Evolutionary conservation across 2,329 filamentous ascomycete genomes (phyloP), one percentile per base, ranked within the genome.

Genomic region (Xylaria sp.): DNA sequence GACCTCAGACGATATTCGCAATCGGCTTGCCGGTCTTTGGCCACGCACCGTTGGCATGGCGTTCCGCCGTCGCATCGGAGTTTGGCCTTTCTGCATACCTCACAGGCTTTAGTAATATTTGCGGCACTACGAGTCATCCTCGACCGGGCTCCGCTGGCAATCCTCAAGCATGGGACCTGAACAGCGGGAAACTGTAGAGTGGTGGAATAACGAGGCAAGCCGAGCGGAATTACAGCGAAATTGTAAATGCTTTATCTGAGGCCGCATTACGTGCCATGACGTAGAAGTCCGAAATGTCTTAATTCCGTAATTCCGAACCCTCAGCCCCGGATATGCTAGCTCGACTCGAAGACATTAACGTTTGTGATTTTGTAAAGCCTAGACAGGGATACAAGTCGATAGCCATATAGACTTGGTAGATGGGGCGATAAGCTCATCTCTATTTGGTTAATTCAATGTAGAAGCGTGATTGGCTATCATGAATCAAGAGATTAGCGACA

Each of bases 51-150:
- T 42, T 15, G 56, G 55, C 63, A 65, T 33, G 63, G 63, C 9
- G 45, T 49, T 42, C 51, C 49, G 39, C 63, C 63, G 44, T 65
- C 47, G 44, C 63, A 65, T 5, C 63, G 56, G 22, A 60, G 56
- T 39, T 65, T 65, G 9, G 63, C 56, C 36, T 65, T 65, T 29
- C 57, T 47, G 63, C 63, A 65, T 55, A 45, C 47, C 25, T 65
- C 57, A 36, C 56, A 65, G 25, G 63, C 63, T 50, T 65, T 65
- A 36, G 39, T 53, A 31, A 60, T 60, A 27, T 65, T 65, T 29
- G 49, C 44, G 42, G 56, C 51, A 25, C 22, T 49, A 17, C 49
- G 55, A 4, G 50, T 50, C 63, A 61, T 65, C 11, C 25, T 44
- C 25, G 36, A 29, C 33, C 42, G 42, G 11, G 20, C 45, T 39